phyloP scores from a whole-genome alignment of 2,329 filamentous ascomycete species.

The Amauroascus niger region DNA sequence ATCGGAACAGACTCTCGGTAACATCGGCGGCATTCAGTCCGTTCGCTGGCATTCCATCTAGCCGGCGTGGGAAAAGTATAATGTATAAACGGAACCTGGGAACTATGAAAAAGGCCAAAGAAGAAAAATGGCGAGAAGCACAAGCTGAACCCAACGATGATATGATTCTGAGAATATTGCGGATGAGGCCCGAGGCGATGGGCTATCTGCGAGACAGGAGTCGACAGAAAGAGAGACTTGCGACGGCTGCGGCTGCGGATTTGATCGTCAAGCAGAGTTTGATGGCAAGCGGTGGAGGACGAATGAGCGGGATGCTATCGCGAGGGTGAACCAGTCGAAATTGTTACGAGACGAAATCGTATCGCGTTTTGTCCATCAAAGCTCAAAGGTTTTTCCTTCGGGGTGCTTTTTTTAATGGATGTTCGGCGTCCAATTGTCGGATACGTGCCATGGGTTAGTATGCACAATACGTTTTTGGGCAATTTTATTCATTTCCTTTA shows the following conservation, averaged over 20 bases:
- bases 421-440: background rate
- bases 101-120: slow-evolving; percentile 91
- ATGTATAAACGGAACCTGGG: slow-evolving; percentile 91
- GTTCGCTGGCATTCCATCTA: slow-evolving; percentile 37
- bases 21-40: slow-evolving; percentile 41
- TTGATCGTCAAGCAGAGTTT: slow-evolving; percentile 92
- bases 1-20: slow-evolving; percentile 59
- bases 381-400: background rate
- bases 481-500: background rate
- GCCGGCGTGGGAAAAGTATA: slow-evolving; percentile 57
- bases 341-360: background rate
- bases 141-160: slow-evolving; percentile 96
- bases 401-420: background rate
- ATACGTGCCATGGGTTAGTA: background rate
- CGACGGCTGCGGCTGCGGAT: slow-evolving; percentile 80
- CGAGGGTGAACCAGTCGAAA: slow-evolving; percentile 1
- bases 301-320: slow-evolving; percentile 41
- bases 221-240: slow-evolving; percentile 85
- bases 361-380: background rate
- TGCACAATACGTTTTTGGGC: background rate
- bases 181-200: slow-evolving; percentile 87
- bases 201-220: slow-evolving; percentile 82
- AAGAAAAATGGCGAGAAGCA: slow-evolving; percentile 88
- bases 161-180: slow-evolving; percentile 88
- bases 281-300: slow-evolving; percentile 46